phyloP scores from a whole-genome alignment of 176 grass and related monocot species.

The Cenchrus fungigraminus region DNA sequence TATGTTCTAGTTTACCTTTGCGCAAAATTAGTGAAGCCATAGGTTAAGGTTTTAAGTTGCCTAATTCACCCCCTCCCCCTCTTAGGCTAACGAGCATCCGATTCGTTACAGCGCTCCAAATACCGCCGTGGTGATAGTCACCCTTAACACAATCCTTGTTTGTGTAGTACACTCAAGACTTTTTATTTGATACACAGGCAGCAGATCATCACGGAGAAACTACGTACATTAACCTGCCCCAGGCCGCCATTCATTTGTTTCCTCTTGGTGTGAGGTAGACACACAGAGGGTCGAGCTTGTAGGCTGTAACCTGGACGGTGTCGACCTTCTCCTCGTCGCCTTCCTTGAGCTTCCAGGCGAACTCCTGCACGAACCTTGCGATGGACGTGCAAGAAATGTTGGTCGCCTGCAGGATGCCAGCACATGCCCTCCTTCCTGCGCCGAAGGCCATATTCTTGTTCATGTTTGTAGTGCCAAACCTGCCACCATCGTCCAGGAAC shows the following conservation, averaged over 20 bases:
- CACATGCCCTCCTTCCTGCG: constrained; percentile 66
- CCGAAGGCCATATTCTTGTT: constrained; percentile 88
- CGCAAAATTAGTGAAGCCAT: too few relatives aligned
- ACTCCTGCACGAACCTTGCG: constrained; percentile 69
- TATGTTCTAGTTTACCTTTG: too few relatives aligned
- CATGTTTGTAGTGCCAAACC: constrained; percentile 37
- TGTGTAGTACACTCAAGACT: too few relatives aligned
- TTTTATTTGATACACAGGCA: too few relatives aligned
- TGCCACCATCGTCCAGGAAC: not conserved
- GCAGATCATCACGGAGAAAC: too few relatives aligned
- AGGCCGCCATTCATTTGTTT: constrained; percentile 1
- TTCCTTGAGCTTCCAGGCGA: constrained; percentile 68
- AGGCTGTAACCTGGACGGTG: constrained; percentile 69
- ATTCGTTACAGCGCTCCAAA: too few relatives aligned
- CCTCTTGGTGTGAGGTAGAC: constrained; percentile 55
- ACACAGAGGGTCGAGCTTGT: constrained; percentile 50
- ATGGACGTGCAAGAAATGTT: constrained; percentile 60
- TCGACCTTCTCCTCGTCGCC: constrained; percentile 68
- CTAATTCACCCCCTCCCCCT: too few relatives aligned
- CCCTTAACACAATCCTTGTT: too few relatives aligned
- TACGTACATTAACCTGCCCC: too few relatives aligned
- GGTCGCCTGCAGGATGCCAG: constrained; percentile 61
- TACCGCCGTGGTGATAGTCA: too few relatives aligned
- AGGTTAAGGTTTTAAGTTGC: too few relatives aligned
- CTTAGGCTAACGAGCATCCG: too few relatives aligned